Conservation (phyloP, 495 filamentous ascomycete species). For the Schizothecium vesticola region DNA sequence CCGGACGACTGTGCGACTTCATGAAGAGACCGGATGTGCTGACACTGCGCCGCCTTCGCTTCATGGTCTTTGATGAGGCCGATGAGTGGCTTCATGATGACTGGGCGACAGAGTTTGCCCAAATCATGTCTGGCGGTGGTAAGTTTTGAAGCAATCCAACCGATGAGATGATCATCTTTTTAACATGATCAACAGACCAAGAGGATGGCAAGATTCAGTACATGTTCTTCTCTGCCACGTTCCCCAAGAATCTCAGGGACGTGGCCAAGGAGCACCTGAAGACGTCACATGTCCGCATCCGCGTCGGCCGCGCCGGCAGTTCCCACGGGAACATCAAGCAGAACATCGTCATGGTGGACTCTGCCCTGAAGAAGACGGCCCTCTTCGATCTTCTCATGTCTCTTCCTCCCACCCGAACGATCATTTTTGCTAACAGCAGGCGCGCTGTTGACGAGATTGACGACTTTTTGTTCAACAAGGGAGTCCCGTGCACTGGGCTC, state of each 20-base stretch:
- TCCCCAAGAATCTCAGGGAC: slow-evolving; percentile 68
- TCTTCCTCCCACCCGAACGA: slow-evolving; percentile 65
- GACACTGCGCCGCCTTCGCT: slow-evolving; percentile 71
- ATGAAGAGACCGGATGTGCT: slow-evolving; percentile 63
- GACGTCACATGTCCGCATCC: slow-evolving; percentile 66
- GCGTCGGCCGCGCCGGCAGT: slow-evolving; percentile 78
- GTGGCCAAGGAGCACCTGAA: slow-evolving; percentile 71
- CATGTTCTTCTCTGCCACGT: slow-evolving; percentile 94
- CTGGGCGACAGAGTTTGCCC: slow-evolving; percentile 65
- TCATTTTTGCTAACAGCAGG: slow-evolving; percentile 87
- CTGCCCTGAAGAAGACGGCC: slow-evolving; percentile 57
- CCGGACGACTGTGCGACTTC: slow-evolving; percentile 80
- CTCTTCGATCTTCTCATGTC: slow-evolving; percentile 68
- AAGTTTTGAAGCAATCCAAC: slow-evolving; percentile 26
- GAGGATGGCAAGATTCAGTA: slow-evolving; percentile 74
- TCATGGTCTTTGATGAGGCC: slow-evolving; percentile 86
- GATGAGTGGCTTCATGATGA: slow-evolving; percentile 79
- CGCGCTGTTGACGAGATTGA: slow-evolving; percentile 71
- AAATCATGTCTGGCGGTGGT: slow-evolving; percentile 75
- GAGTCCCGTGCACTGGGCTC: slow-evolving; percentile 77
- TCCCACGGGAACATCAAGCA: slow-evolving; percentile 77
- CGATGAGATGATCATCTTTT: neutral
- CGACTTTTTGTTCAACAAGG: slow-evolving; percentile 75
- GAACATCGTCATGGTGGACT: slow-evolving; percentile 59
- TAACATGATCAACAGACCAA: slow-evolving; percentile 48